These are phyloP conservation scores for Paxillus ammoniavirescens DNA, from an alignment of 768 basidiomycete genomes.

Conservation along the genomic window DNA sequence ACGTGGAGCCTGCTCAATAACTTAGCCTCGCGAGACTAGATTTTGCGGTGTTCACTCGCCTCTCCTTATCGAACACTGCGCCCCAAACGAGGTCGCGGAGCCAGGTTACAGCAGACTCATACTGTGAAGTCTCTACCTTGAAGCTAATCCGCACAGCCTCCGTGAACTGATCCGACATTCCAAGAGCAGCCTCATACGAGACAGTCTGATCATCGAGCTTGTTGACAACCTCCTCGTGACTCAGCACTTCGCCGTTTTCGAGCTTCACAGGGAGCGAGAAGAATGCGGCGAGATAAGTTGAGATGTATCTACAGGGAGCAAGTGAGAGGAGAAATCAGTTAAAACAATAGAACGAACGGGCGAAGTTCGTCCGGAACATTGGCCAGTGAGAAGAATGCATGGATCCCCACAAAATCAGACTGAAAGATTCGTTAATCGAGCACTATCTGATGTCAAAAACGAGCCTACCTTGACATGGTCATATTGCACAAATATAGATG, in stretches of 20 bases:
- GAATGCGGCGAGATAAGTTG: conserved; percentile 77
- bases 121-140: conserved; percentile 80
- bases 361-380: conserved; percentile 72
- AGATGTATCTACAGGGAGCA: conserved; percentile 56
- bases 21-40: conserved; percentile 1
- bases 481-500: conserved; percentile 92
- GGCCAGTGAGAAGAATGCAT: conserved; percentile 75
- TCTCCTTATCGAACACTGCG: conserved; percentile 73
- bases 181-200: conserved; percentile 72
- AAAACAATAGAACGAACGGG: conserved; percentile 46
- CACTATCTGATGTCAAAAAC: background rate
- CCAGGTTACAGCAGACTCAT: conserved; percentile 84
- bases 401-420: conserved; percentile 90
- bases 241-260: conserved; percentile 63
- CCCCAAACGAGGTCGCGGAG: conserved; percentile 77
- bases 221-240: conserved; percentile 90
- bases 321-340: conserved; percentile 1
- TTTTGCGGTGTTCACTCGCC: conserved; percentile 42
- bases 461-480: conserved; percentile 80
- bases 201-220: conserved; percentile 90
- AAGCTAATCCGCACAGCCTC: conserved; percentile 76
- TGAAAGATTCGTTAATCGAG: conserved; percentile 28
- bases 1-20: conserved; percentile 64
- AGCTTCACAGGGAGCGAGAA: conserved; percentile 84
- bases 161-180: conserved; percentile 61